Percentiles rank a stretch among this genome's conserved stretches.
Conservation (phyloP, 495 filamentous ascomycete species). For the Aspergillus cristatus region DNA sequence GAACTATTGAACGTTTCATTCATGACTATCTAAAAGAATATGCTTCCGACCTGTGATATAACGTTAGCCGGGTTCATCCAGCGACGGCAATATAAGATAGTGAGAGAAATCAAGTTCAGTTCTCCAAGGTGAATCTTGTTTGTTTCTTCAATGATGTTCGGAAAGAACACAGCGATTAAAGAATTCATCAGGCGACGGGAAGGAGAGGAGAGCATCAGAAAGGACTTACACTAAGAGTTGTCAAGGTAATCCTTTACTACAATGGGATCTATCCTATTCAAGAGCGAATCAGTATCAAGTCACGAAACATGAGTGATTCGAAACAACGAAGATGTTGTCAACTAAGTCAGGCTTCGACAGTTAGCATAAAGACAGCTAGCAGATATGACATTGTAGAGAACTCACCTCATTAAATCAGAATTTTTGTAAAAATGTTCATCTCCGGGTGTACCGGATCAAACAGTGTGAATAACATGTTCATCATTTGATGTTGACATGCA, state of each 20-base stretch:
- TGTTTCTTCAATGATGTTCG: conserved; percentile 66
- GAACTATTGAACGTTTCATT: neutral
- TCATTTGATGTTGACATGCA: conserved; percentile 48
- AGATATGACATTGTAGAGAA: conserved; percentile 3
- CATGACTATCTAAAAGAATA: neutral
- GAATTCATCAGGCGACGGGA: conserved; percentile 51
- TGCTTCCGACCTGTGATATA: neutral
- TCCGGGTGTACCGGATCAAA: conserved; percentile 67
- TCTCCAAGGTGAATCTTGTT: conserved; percentile 86
- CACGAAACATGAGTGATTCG: conserved; percentile 17
- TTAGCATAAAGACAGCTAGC: conserved; percentile 27
- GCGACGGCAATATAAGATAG: conserved; percentile 8
- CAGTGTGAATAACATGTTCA: conserved; percentile 94
- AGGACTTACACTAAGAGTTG: conserved; percentile 19
- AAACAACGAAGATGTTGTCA: conserved; percentile 24
- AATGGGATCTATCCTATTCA: conserved; percentile 14
- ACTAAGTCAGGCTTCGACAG: conserved; percentile 36
- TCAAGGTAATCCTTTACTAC: conserved; percentile 12
- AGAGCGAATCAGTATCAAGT: conserved; percentile 24
- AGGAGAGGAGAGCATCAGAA: conserved; percentile 2
- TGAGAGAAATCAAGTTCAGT: conserved; percentile 52
- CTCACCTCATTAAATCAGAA: conserved; percentile 99
- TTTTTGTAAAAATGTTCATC: conserved; percentile 73
- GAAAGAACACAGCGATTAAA: conserved; percentile 75
- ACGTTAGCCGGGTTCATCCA: conserved; percentile 1